Base-by-base conservation (phyloP, 306 rosid genomes). In the Acacia crassicarpa region DNA sequence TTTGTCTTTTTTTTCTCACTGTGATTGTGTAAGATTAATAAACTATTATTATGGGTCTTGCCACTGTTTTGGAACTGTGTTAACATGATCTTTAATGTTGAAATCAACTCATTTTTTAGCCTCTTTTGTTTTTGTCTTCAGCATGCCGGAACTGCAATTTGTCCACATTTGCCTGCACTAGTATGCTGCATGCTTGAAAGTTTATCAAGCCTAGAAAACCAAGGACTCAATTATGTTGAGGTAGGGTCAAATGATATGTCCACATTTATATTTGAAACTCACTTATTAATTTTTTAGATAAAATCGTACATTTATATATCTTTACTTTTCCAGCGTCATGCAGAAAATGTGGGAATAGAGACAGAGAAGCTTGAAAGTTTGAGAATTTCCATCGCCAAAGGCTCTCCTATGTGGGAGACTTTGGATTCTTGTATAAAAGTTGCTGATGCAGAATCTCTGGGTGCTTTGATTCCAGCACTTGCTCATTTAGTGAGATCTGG, bases 371-470 rank as follows among this genome's bases (percentile, higher is more conserved):
- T 95, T 79, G 99, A 95, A 82, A 85, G 84, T 84, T 87, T 95
- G 86, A 93, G 98, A 89, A 88, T 95, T 86, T 93, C 99, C 51
- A 93, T 93, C 72, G 95, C 99, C 77, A 95, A 95, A 87, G 92
- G 99, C 79, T 95, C 99, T 84, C 99, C 98, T 46, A 95, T 95
- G 99, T 95, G 99, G 99, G 99, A 95, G 75, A 95, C 99, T 79
- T 94, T 93, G 78, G 98, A 95, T 85, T 88, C 85, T 14, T 90
- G 97, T 88, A 88, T 95, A 80, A 92, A 92, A 80, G 95, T 91
- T 89, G 92, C 92, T 84, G 98, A 95, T 89, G 76, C 91, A 30
- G 90, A 89, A 84, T 90, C 97, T 30, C 79, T 95, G 84, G 89
- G 88, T 67, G 74, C 84, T 82, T 84, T 95, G 89, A 86, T 95